Evolutionary conservation across 73 alveolate species (phyloP).

Genomic region (Tetrahymena malaccensis): DNA sequence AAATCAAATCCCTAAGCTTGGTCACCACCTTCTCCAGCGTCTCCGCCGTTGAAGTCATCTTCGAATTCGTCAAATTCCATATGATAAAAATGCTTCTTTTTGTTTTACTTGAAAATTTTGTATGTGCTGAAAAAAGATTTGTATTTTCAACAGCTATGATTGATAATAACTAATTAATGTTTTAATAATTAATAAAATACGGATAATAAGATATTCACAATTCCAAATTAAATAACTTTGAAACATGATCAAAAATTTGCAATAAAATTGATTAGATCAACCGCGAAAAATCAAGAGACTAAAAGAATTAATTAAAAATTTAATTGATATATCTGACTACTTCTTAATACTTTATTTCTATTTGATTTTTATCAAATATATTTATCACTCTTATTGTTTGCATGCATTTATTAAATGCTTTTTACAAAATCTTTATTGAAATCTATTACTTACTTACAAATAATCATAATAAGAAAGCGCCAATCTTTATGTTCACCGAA

Average conservation of each 20-base stretch:
- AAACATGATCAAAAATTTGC: background rate
- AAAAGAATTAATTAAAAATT: background rate
- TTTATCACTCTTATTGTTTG: background rate
- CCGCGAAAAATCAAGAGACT: background rate
- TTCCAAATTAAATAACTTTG: background rate
- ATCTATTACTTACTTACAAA: too few relatives aligned
- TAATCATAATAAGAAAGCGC: background rate
- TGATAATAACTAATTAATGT: background rate
- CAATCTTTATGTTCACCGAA: background rate
- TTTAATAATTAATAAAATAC: background rate
- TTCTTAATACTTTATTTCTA: background rate
- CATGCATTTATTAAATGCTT: background rate
- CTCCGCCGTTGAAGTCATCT: conserved; percentile 7
- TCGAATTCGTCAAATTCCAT: conserved; percentile 39
- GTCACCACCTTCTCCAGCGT: conserved; percentile 22
- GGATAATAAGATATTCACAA: background rate
- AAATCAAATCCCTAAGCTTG: conserved; percentile 4
- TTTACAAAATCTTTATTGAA: background rate
- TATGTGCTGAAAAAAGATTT: background rate
- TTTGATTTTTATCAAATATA: background rate
- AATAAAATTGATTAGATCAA: background rate
- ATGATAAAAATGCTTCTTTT: background rate
- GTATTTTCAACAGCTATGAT: background rate
- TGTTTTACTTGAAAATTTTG: background rate
- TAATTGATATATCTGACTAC: too few relatives aligned